phyloP scores from a whole-genome alignment of 164 flowering plant species.

The Vitis labrusca region DNA sequence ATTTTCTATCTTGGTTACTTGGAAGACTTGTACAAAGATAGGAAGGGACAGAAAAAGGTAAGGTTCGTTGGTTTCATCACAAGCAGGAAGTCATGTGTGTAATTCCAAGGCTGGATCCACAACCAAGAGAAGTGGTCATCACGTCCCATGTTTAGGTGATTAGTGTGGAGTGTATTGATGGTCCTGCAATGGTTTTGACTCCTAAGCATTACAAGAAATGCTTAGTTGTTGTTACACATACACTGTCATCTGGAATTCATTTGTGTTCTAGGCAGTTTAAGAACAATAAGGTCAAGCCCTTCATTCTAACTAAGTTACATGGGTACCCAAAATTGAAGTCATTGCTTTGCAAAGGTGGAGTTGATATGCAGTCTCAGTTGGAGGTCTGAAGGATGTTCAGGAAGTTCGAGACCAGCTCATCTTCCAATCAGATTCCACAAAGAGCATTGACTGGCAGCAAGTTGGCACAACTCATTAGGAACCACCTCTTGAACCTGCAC shows the following conservation, averaged over 20 bases:
- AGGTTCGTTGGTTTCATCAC: conserved; percentile 83
- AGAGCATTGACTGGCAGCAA: conserved; percentile 38
- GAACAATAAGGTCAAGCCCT: conserved; percentile 49
- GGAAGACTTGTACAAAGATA: conserved; percentile 87
- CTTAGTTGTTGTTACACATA: conserved; percentile 30
- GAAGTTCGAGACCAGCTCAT: no score
- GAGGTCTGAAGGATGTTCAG: no score
- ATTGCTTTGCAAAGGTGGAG: no score
- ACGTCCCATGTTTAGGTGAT: conserved; percentile 76
- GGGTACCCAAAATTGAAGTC: no score
- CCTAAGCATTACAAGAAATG: conserved; percentile 73
- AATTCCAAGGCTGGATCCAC: conserved; percentile 43
- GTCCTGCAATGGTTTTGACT: conserved; percentile 67
- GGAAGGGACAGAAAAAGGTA: conserved; percentile 74
- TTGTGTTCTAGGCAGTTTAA: conserved; percentile 63
- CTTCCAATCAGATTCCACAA: no score
- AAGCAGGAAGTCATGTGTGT: conserved; percentile 53
- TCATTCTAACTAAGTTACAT: no score
- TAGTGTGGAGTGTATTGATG: conserved; percentile 81
- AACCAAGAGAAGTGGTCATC: conserved; percentile 70
- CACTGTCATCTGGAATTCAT: conserved; percentile 34
- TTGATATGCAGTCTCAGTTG: no score
- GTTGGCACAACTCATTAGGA: conserved; percentile 86
- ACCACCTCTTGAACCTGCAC: conserved; percentile 75
- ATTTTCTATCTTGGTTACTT: conserved; percentile 57